A percentile compares a stretch with the other conserved stretches of the same genome.
These are phyloP conservation scores for Volvariella volvacea DNA, from an alignment of 1,284 basidiomycete genomes.

Conservation along the genomic window DNA sequence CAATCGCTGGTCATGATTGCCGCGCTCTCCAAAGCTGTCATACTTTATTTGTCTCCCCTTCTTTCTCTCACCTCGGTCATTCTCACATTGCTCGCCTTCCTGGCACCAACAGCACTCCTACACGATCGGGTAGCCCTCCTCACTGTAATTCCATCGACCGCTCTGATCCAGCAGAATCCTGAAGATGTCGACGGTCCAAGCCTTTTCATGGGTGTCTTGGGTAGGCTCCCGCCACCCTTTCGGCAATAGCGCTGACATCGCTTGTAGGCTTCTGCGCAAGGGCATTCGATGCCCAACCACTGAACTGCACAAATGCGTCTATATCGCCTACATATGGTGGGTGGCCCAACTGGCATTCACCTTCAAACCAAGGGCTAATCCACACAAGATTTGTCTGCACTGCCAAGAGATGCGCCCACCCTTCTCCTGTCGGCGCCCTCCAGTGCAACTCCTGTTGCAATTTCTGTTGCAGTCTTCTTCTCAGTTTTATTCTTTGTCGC, in stretches of 20 bases:
- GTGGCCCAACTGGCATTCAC: no score
- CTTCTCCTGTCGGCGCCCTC: constrained; percentile 55
- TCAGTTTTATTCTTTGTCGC: constrained; percentile 61
- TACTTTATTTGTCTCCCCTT: constrained; percentile 62
- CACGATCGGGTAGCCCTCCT: constrained; percentile 58
- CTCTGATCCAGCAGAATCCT: constrained; percentile 35
- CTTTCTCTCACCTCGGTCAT: constrained; percentile 59
- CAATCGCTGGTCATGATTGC: constrained; percentile 48
- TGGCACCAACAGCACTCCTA: constrained; percentile 57
- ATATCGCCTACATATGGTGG: constrained; percentile 61
- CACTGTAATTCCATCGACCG: constrained; percentile 52
- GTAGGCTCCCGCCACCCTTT: constrained; percentile 26
- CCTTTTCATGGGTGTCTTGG: constrained; percentile 59
- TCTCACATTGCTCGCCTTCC: constrained; percentile 57
- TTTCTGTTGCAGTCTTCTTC: constrained; percentile 54
- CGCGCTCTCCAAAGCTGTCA: constrained; percentile 62
- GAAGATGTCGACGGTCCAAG: constrained; percentile 61
- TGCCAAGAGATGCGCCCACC: constrained; percentile 51
- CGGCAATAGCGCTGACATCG: neutral
- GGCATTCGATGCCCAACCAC: constrained; percentile 34
- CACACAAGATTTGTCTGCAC: constrained; percentile 50
- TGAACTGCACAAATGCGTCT: constrained; percentile 51
- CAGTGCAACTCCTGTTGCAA: constrained; percentile 55
- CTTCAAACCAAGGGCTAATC: constrained; percentile 3
- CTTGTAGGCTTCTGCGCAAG: constrained; percentile 63